Conservation (phyloP, 176 grass and related monocot species). For the Avena insularis region DNA sequence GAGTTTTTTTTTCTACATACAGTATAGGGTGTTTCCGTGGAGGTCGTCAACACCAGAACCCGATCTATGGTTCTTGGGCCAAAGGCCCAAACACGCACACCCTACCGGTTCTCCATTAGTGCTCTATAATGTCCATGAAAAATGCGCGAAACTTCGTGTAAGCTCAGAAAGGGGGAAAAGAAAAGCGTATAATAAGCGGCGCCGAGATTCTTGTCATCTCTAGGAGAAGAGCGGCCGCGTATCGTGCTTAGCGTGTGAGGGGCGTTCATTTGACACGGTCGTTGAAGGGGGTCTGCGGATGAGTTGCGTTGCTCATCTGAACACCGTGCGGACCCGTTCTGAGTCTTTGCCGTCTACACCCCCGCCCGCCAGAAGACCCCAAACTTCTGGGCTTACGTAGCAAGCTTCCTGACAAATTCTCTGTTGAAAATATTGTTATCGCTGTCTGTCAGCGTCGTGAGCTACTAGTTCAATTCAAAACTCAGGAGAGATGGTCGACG, state of each 20-base stretch:
- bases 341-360: slow-evolving; percentile 28
- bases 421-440: not conserved
- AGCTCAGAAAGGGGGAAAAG: too few species aligned
- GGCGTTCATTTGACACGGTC: not conserved
- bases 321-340: not conserved
- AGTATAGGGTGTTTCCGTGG: not conserved
- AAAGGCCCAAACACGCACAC: not conserved
- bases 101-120: not conserved
- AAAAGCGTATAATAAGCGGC: too few species aligned
- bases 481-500: not conserved
- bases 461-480: not conserved
- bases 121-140: not conserved
- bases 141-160: not conserved
- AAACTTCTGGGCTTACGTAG: not conserved
- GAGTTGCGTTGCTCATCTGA: not conserved
- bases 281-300: not conserved
- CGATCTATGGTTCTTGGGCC: not conserved
- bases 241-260: not conserved
- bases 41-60: too few species aligned
- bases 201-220: not conserved
- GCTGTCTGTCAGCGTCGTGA: slow-evolving; percentile 22
- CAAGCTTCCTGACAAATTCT: not conserved
- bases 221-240: not conserved
- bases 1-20: not conserved
- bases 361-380: slow-evolving; percentile 1